Conservation (phyloP, 2,329 filamentous ascomycete genomes). For the Pleomassaria siparia region DNA sequence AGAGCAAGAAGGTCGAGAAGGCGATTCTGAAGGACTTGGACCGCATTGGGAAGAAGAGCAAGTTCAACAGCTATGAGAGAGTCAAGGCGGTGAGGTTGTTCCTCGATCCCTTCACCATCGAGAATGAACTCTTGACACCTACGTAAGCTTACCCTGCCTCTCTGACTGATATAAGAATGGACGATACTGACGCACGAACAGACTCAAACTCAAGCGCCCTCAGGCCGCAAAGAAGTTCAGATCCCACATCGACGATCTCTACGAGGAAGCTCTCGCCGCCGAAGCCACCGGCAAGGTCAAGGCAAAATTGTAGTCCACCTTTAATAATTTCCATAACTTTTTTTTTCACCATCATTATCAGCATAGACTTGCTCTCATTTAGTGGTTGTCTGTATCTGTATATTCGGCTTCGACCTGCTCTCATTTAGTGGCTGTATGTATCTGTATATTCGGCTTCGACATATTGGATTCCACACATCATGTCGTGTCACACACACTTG, state of each 20-base stretch:
- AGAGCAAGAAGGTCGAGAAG: constrained; percentile 69
- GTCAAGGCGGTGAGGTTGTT: constrained; percentile 74
- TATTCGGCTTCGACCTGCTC: not conserved
- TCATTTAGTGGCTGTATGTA: no score
- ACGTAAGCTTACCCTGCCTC: constrained; percentile 65
- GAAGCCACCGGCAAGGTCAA: constrained; percentile 45
- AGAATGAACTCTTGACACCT: constrained; percentile 86
- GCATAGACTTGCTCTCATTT: not conserved
- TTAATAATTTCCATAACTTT: not conserved
- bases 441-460: no score
- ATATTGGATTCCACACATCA: no score
- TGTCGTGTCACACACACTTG: no score
- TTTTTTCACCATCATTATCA: not conserved
- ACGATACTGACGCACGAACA: constrained; percentile 35
- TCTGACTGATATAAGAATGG: not conserved
- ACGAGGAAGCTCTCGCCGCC: constrained; percentile 55
- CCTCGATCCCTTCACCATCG: constrained; percentile 87
- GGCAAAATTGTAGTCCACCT: constrained; percentile 49
- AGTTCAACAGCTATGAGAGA: constrained; percentile 89
- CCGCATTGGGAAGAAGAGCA: constrained; percentile 74
- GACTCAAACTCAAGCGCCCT: constrained; percentile 71
- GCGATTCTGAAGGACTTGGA: constrained; percentile 80
- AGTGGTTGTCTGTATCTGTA: not conserved
- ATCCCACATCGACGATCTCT: constrained; percentile 60
- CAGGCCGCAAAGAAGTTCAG: constrained; percentile 66